These are phyloP conservation scores for Aspergillus fijiensis DNA, from an alignment of 2,329 filamentous ascomycete genomes.

Conservation along the genomic window DNA sequence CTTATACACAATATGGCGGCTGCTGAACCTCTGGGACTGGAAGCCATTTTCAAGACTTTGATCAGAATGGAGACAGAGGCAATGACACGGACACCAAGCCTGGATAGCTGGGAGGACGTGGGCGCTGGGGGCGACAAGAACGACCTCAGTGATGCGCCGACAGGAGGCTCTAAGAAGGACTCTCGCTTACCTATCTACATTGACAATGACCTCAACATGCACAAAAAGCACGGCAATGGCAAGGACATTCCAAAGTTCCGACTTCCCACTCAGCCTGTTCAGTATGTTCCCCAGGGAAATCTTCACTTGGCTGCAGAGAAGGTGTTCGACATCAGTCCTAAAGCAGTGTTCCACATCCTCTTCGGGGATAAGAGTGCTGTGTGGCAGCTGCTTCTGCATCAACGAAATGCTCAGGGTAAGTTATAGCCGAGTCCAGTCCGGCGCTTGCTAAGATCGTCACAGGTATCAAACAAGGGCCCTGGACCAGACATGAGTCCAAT, in stretches of 20 bases:
- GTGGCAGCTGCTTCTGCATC: constrained; percentile 86
- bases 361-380: constrained; percentile 96
- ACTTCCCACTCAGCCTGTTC: constrained; percentile 74
- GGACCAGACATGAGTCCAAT: constrained; percentile 69
- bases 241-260: constrained; percentile 69
- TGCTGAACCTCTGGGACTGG: constrained; percentile 65
- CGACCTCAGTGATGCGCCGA: constrained; percentile 34
- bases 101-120: constrained; percentile 90
- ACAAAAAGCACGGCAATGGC: constrained; percentile 36
- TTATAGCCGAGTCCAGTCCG: not conserved
- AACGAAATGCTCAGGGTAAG: constrained; percentile 67
- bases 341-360: constrained; percentile 91
- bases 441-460: constrained; percentile 17
- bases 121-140: constrained; percentile 63
- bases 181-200: constrained; percentile 60
- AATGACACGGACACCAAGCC: constrained; percentile 65
- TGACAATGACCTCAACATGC: constrained; percentile 59
- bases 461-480: constrained; percentile 82
- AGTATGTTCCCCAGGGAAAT: constrained; percentile 83
- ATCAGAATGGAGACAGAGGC: constrained; percentile 69
- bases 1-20: constrained; percentile 77
- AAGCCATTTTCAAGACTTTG: constrained; percentile 69
- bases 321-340: constrained; percentile 86
- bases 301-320: constrained; percentile 72
- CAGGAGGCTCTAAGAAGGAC: constrained; percentile 48